Evolutionary conservation across 257 asterid species (phyloP), one percentile per base, ranked within the genome.

Genomic region (Schizonepeta tenuifolia): DNA sequence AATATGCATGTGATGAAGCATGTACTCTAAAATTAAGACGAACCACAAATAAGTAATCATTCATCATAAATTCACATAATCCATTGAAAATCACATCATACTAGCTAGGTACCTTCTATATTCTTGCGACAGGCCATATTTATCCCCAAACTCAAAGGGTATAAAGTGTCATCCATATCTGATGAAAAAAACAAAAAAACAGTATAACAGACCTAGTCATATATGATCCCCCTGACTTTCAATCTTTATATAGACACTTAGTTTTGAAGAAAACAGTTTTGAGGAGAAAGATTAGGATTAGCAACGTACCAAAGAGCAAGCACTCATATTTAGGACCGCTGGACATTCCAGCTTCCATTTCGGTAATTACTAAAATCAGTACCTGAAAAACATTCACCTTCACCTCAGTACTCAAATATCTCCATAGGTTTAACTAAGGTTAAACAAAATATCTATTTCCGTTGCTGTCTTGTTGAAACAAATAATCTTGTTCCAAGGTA

Each of bases 81-180:
- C 24, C 31, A 21, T 31, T 43, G 9, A 44, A 67, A 40, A 54
- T 43, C 17, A 47, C 24, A 21, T 21, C 1, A 7, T 21, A 54
- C 6, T 36, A 61, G 64, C 9, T 28, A 85, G 88, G 7, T 68
- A 87, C 97, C 97, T 85, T 88, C 81, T 69, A 93, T 90, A 69
- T 93, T 93, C 69, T 82, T 84, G 55, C 97, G 90, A 78, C 98
- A 93, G 38, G 90, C 92, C 69, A 79, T 24, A 85, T 90, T 90
- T 55, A 93, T 80, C 62, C 98, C 98, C 70, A 81, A 76, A 75
- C 97, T 93, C 84, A 87, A 43, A 33, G 98, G 98, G 57, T 93
- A 93, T 73, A 93, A 66, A 26, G 98, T 93, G 69, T 93, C 98
- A 80, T 93, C 98, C 96, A 93, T 78, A 77, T 93, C 98, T 90